These are phyloP conservation scores for Atkinsonella texensis DNA, from an alignment of 2,329 filamentous ascomycete species.

Conservation along the genomic window DNA sequence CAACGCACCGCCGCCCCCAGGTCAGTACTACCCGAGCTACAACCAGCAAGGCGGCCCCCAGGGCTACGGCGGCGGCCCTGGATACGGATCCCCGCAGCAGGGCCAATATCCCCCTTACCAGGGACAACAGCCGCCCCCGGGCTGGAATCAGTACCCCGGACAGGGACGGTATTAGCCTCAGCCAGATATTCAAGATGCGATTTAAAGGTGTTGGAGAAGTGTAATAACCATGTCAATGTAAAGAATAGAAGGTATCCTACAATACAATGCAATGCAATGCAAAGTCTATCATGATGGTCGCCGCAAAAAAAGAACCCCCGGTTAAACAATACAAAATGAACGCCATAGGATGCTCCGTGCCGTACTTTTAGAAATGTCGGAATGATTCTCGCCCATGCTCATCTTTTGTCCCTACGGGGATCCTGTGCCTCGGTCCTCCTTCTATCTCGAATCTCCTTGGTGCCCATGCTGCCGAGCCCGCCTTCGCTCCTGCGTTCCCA, in stretches of 20 bases:
- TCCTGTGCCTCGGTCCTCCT: slow-evolving; percentile 69
- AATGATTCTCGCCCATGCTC: slow-evolving; percentile 2
- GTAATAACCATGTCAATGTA: not conserved
- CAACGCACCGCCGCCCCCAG: slow-evolving; percentile 21
- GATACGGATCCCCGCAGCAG: slow-evolving; percentile 13
- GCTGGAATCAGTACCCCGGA: slow-evolving; percentile 27
- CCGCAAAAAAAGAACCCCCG: not conserved
- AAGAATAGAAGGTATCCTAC: not conserved
- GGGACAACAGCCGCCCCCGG: slow-evolving; percentile 16
- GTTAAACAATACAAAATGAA: no score
- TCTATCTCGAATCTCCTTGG: slow-evolving; percentile 82
- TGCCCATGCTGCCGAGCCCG: slow-evolving; percentile 77
- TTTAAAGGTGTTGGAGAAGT: not conserved
- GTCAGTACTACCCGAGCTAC: slow-evolving; percentile 22
- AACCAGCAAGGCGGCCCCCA: slow-evolving; percentile 9
- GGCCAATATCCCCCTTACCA: slow-evolving; percentile 14
- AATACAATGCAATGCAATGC: not conserved
- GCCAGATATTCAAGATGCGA: not conserved
- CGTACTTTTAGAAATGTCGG: no score
- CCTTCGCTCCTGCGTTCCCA: slow-evolving; percentile 70
- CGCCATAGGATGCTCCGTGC: no score
- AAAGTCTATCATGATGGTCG: not conserved
- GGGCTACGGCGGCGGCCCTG: slow-evolving; percentile 11
- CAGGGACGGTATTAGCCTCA: slow-evolving; percentile 15
- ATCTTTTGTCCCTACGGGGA: slow-evolving; percentile 57